phyloP scores from a whole-genome alignment of 345 rosid genomes.

The Lepidium didymum region DNA sequence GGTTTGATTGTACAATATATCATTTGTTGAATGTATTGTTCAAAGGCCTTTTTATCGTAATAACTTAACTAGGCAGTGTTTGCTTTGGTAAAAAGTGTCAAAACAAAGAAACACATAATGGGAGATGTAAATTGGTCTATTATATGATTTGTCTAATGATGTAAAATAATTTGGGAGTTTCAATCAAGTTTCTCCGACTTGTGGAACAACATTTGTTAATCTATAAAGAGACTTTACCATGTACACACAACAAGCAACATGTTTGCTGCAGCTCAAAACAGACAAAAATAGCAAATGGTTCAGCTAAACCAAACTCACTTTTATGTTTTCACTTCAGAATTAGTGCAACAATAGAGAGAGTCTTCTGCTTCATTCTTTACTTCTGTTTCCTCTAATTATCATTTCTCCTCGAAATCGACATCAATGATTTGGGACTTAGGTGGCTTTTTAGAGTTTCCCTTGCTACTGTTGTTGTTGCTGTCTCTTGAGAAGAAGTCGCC shows the following conservation, averaged over 20 bases:
- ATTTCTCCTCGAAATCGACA: conserved; percentile 88
- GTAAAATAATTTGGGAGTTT: background rate
- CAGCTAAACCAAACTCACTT: background rate
- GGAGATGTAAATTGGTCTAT: background rate
- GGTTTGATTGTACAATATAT: background rate
- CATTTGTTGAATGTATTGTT: too few species aligned
- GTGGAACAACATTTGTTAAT: conserved; percentile 12
- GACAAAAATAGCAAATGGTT: conserved; percentile 10
- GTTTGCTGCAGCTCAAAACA: background rate
- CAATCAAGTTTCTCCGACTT: conserved; percentile 1
- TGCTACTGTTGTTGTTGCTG: conserved; percentile 33
- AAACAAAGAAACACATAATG: background rate
- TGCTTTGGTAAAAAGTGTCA: too few species aligned
- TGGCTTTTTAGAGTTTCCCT: conserved; percentile 29
- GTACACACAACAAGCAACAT: conserved; percentile 18
- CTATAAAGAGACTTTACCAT: conserved; percentile 14
- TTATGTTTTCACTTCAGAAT: background rate
- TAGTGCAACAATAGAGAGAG: background rate
- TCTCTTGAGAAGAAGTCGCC: conserved; percentile 62
- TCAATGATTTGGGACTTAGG: conserved; percentile 66
- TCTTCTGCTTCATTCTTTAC: background rate
- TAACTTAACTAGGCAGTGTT: too few species aligned
- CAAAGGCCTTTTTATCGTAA: too few species aligned
- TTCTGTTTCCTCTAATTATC: conserved; percentile 17
- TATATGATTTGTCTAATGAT: background rate